A percentile compares a stretch with the other conserved stretches of the same genome.
phyloP scores from a whole-genome alignment of 768 basidiomycete genomes.

The Suillus decipiens region DNA sequence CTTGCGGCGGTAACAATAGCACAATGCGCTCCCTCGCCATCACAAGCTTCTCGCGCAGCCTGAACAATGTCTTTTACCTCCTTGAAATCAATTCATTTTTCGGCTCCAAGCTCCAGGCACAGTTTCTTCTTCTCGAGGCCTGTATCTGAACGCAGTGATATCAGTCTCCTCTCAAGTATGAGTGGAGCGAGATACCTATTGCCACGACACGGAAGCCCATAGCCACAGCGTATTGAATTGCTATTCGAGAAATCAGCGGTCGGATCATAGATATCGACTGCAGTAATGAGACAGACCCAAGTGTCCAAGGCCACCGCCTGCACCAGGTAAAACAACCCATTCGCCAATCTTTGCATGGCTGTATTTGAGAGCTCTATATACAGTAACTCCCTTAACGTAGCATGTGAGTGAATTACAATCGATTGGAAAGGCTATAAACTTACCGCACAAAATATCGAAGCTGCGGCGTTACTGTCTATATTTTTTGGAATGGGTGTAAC shows the following conservation, averaged over 20 bases:
- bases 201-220: conserved; percentile 83
- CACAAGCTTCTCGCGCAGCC: conserved; percentile 63
- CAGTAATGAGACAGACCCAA: conserved; percentile 45
- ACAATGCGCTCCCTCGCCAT: conserved; percentile 72
- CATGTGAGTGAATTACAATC: background rate
- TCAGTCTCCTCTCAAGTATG: conserved; percentile 1
- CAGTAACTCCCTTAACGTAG: conserved; percentile 68
- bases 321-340: conserved; percentile 76
- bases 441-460: conserved; percentile 78
- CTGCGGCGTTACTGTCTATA: conserved; percentile 64
- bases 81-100: conserved; percentile 80
- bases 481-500: conserved; percentile 81
- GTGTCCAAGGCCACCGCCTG: conserved; percentile 83
- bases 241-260: conserved; percentile 28
- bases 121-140: conserved; percentile 73
- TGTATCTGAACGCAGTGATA: conserved; percentile 47
- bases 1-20: conserved; percentile 61
- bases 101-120: conserved; percentile 63
- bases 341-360: conserved; percentile 65
- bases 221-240: conserved; percentile 77
- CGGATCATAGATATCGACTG: background rate
- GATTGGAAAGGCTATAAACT: conserved; percentile 19
- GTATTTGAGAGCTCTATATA: conserved; percentile 84
- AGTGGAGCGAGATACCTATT: conserved; percentile 42
- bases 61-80: conserved; percentile 62